Evolutionary conservation across 495 filamentous ascomycete species (phyloP).

Genomic region (Aspergillus ostianus): DNA sequence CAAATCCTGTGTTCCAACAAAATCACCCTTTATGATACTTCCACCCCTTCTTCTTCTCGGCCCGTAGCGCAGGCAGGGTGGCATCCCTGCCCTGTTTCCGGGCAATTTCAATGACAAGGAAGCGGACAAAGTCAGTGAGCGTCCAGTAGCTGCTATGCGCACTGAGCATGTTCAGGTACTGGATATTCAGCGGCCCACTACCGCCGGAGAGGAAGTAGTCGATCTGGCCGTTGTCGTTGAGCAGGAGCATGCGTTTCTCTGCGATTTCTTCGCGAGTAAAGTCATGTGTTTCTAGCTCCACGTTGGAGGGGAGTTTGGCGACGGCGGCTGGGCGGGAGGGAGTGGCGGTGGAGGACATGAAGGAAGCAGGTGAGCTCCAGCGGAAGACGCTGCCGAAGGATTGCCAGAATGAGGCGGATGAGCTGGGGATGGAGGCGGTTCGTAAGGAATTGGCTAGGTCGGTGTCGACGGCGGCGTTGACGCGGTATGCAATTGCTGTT

Average conservation of each 20-base stretch:
- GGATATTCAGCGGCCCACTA: conserved; percentile 81
- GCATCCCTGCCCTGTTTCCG: conserved; percentile 66
- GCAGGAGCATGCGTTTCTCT: conserved; percentile 78
- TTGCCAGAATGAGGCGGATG: conserved; percentile 62
- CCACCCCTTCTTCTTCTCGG: conserved; percentile 66
- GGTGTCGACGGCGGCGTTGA: conserved; percentile 86
- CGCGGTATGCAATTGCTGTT: conserved; percentile 76
- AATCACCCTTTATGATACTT: conserved; percentile 35
- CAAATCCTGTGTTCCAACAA: no score
- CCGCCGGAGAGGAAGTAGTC: conserved; percentile 83
- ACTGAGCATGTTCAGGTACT: conserved; percentile 95
- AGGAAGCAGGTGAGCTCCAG: conserved; percentile 36
- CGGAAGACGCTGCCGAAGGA: conserved; percentile 65
- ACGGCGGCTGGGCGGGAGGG: conserved; percentile 41
- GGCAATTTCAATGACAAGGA: conserved; percentile 85
- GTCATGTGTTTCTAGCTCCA: conserved; percentile 94
- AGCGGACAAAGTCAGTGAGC: conserved; percentile 76
- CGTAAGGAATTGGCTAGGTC: conserved; percentile 75
- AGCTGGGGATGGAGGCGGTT: conserved; percentile 72
- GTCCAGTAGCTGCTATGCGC: conserved; percentile 97
- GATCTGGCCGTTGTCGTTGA: conserved; percentile 95
- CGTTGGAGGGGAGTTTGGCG: conserved; percentile 76
- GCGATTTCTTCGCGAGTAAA: conserved; percentile 91
- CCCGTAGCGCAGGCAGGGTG: conserved; percentile 66
- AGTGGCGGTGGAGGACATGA: conserved; percentile 19